These are phyloP conservation scores for Phytomonas francai DNA, from an alignment of 208 protist genomes.

Conservation along the genomic window DNA sequence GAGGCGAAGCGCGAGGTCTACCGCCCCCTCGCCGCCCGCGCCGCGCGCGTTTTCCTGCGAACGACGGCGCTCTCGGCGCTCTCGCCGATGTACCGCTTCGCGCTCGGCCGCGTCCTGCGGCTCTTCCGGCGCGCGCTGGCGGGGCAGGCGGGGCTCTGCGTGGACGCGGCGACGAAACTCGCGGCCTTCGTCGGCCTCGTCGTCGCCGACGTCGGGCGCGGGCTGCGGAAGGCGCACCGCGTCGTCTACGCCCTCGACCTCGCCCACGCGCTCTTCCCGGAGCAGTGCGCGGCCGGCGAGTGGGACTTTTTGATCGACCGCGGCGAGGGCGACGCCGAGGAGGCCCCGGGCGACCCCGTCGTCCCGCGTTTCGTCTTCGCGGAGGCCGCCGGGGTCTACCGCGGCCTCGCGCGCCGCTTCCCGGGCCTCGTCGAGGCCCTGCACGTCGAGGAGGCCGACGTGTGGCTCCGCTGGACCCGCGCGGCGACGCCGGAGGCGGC, in stretches of 20 bases:
- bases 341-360: constrained; percentile 12
- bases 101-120: constrained; percentile 87
- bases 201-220: constrained; percentile 74
- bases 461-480: constrained; percentile 91
- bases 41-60: constrained; percentile 91
- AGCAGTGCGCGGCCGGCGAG: constrained; percentile 61
- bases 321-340: constrained; percentile 20
- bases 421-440: constrained; percentile 64
- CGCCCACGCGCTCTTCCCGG: constrained; percentile 61
- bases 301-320: constrained; percentile 93
- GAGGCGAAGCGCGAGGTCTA: constrained; percentile 94
- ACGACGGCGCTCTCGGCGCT: constrained; percentile 84
- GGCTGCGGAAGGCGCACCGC: constrained; percentile 95
- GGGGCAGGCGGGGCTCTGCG: constrained; percentile 59
- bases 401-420: constrained; percentile 71
- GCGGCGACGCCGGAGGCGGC: constrained; percentile 76
- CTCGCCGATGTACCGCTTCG: constrained; percentile 98
- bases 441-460: constrained; percentile 74
- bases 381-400: constrained; percentile 74
- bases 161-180: constrained; percentile 85
- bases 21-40: constrained; percentile 86
- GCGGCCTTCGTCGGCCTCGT: constrained; percentile 72
- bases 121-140: constrained; percentile 68
- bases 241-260: constrained; percentile 95
- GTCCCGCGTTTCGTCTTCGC: constrained; percentile 84